These are phyloP conservation scores for Colletotrichum lupini DNA, from an alignment of 2,329 filamentous ascomycete genomes.

Conservation along the genomic window DNA sequence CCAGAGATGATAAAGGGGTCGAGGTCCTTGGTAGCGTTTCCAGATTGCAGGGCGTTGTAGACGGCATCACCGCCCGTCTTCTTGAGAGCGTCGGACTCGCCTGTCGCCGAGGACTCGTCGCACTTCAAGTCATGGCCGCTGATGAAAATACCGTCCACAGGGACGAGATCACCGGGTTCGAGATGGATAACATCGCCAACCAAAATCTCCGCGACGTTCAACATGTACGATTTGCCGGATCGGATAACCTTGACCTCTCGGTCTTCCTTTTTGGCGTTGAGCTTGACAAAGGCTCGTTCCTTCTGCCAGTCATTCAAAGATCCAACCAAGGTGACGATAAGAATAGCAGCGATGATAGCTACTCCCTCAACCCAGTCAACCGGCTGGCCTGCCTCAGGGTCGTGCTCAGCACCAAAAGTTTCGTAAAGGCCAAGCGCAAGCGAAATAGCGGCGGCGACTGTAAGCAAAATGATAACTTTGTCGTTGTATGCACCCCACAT, in stretches of 20 bases:
- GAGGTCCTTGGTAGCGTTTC: slow-evolving; percentile 57
- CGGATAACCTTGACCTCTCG: slow-evolving; percentile 74
- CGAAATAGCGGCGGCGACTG: slow-evolving; percentile 73
- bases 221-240: slow-evolving; percentile 71
- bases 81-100: slow-evolving; percentile 78
- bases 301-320: slow-evolving; percentile 76
- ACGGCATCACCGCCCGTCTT: slow-evolving; percentile 72
- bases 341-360: slow-evolving; percentile 72
- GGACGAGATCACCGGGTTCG: slow-evolving; percentile 76
- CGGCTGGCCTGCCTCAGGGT: slow-evolving; percentile 49
- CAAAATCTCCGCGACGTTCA: slow-evolving; percentile 74
- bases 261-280: slow-evolving; percentile 72
- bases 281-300: slow-evolving; percentile 71
- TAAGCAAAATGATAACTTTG: slow-evolving; percentile 74
- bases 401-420: slow-evolving; percentile 63
- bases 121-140: slow-evolving; percentile 65
- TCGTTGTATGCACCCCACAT: slow-evolving; percentile 78
- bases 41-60: slow-evolving; percentile 63
- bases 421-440: slow-evolving; percentile 75
- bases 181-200: slow-evolving; percentile 78
- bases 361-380: slow-evolving; percentile 77
- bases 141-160: slow-evolving; percentile 78
- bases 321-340: slow-evolving; percentile 72
- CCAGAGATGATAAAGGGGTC: slow-evolving; percentile 75
- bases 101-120: slow-evolving; percentile 79